Conservation (phyloP, 805 yeast genomes). For the Candida tammaniensis region DNA sequence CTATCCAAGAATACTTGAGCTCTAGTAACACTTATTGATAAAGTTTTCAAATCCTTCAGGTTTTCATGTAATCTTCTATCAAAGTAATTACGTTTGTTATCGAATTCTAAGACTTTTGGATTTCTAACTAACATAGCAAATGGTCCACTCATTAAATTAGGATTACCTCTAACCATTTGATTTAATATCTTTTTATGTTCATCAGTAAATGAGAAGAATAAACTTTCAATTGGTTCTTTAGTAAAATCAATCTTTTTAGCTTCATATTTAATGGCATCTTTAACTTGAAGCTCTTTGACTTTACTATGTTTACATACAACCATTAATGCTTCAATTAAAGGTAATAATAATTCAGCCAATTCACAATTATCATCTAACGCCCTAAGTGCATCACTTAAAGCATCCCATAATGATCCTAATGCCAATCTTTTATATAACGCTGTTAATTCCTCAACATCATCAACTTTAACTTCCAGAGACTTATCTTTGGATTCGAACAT, state of each 20-base stretch:
- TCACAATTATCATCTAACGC: constrained; percentile 57
- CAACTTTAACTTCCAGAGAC: constrained; percentile 11
- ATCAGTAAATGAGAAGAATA: constrained; percentile 84
- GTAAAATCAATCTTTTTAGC: constrained; percentile 63
- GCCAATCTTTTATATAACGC: constrained; percentile 64
- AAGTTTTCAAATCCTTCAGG: constrained; percentile 42
- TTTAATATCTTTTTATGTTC: constrained; percentile 84
- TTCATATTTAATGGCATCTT: constrained; percentile 59
- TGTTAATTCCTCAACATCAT: constrained; percentile 49
- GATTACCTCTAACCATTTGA: constrained; percentile 86
- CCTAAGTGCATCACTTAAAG: constrained; percentile 68
- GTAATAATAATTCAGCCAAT: constrained; percentile 77
- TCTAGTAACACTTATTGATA: constrained; percentile 71
- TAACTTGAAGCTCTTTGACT: constrained; percentile 53
- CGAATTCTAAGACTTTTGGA: constrained; percentile 89
- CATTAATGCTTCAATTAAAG: constrained; percentile 89
- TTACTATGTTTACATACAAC: constrained; percentile 90
- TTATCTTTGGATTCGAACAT: constrained; percentile 52
- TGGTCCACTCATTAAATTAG: constrained; percentile 94
- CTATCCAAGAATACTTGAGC: constrained; percentile 92
- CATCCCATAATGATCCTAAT: constrained; percentile 81
- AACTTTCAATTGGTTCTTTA: constrained; percentile 69
- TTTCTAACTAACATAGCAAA: constrained; percentile 84
- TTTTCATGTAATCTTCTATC: constrained; percentile 65
- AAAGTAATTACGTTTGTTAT: constrained; percentile 85